A percentile compares a stretch with the other conserved stretches of the same genome.
Conservation (phyloP, 2,329 filamentous ascomycete genomes). For the Colletotrichum destructivum region DNA sequence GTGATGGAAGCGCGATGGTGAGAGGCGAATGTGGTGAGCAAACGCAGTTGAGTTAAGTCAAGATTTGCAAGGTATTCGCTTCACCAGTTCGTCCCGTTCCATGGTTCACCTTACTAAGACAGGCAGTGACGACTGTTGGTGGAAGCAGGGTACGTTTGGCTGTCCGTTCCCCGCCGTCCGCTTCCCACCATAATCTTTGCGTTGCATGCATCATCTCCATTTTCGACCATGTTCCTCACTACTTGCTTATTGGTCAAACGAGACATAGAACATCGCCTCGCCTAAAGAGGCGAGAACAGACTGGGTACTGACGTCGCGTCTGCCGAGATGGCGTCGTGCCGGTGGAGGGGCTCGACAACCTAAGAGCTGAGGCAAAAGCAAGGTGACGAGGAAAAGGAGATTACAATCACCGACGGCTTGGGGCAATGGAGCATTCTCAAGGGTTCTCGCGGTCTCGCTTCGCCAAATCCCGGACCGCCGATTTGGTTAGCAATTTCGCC, state of each 20-base stretch:
- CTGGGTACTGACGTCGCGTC: slow-evolving; percentile 15
- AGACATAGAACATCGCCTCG: slow-evolving; percentile 4
- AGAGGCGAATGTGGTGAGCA: neutral
- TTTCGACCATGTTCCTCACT: neutral
- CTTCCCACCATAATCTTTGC: neutral
- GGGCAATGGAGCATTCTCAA: neutral
- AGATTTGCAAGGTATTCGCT: slow-evolving; percentile 14
- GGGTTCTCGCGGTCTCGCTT: slow-evolving; percentile 27
- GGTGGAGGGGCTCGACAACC: neutral
- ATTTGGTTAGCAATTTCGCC: slow-evolving; percentile 36
- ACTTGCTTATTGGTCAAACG: slow-evolving; percentile 12
- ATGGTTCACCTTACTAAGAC: slow-evolving; percentile 9
- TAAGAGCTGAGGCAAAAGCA: slow-evolving; percentile 22
- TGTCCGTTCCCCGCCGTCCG: neutral
- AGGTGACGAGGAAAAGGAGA: slow-evolving; percentile 26
- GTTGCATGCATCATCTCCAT: slow-evolving; percentile 20
- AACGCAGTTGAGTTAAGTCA: slow-evolving; percentile 1
- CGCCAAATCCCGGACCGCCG: slow-evolving; percentile 31
- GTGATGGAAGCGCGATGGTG: neutral
- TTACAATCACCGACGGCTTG: slow-evolving; percentile 28
- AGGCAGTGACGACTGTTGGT: slow-evolving; percentile 1
- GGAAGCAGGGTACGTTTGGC: slow-evolving; percentile 6
- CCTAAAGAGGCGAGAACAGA: neutral
- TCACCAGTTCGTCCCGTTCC: slow-evolving; percentile 23
- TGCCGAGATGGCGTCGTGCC: neutral